Evolutionary conservation across 1,284 basidiomycete genomes (phyloP), one percentile per base, ranked within the genome.

Genomic region (Ganoderma boninense): DNA sequence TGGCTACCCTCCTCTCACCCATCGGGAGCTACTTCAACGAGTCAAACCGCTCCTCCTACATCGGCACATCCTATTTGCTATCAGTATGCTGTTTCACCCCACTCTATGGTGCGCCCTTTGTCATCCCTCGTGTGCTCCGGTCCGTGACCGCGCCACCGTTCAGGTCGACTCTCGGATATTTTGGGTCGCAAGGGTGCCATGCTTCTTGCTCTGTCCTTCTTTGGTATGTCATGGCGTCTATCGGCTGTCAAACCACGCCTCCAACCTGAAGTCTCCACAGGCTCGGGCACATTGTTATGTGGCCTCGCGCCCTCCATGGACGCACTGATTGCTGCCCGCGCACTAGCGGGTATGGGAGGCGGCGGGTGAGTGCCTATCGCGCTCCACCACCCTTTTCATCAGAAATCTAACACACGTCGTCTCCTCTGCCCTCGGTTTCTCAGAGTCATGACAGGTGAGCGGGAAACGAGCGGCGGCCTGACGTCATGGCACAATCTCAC

Each of bases 81-180:
- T 95, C 94, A 54, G 91, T 97, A 62, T 97, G 94, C 80, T 96
- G 95, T 82, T 96, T 97, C 79, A 96, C 95, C 23, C 95, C 95
- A 68, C 84, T 97, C 74, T 97, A 96, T 84, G 95, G 93, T 91
- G 73, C 75, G 87, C 81, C 43, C 64, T 35, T 46, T 26, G 23
- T 70, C 65, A 13, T 38, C 23, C 32, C 32, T 26, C 54, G 46
- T 42, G 62, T 57, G 32, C 62, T 43, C 42, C 44, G 44, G 29
- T 59, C 54, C 23, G 35, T 68, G 40, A 64, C 57, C 68, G 23
- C 43, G 11, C 32, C 32, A 44, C 38, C 23, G 61, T 13, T 77
- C 79, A 94, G 94, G 96, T 61, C 90, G 95, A 69, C 85, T 97
- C 69, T 91, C 94, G 72, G 95, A 97, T 82, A 95, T 97, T 75